These are phyloP conservation scores for Anisodus acutangulus DNA, from an alignment of 257 asterid species.

Conservation along the genomic window DNA sequence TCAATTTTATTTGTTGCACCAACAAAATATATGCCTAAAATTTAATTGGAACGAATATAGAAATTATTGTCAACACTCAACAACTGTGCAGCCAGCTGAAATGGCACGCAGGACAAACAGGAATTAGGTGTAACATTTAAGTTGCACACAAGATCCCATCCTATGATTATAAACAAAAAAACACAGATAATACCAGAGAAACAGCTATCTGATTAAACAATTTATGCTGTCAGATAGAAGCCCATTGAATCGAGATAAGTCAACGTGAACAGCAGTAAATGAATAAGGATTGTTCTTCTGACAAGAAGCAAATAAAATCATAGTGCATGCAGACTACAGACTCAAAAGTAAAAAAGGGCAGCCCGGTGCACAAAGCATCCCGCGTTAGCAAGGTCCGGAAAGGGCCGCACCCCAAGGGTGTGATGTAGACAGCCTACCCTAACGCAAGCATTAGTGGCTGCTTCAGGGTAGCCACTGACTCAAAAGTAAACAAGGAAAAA, in stretches of 20 bases:
- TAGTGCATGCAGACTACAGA: not conserved
- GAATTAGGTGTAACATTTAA: not conserved
- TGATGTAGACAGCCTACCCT: too few species aligned
- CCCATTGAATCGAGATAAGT: not conserved
- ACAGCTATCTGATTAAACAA: conserved; percentile 1
- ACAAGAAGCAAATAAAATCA: not conserved
- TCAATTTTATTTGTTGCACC: conserved; percentile 5
- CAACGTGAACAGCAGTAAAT: not conserved
- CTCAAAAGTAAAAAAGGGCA: not conserved
- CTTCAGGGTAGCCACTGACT: not conserved
- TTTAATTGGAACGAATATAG: not conserved
- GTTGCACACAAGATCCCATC: not conserved
- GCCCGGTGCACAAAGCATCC: too few species aligned
- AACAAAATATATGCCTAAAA: not conserved
- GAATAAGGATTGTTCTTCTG: not conserved
- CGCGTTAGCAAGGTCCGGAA: too few species aligned
- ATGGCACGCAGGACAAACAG: not conserved
- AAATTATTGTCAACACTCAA: not conserved
- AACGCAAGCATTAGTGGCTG: too few species aligned
- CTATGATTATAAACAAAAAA: not conserved
- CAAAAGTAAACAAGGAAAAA: not conserved
- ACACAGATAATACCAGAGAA: not conserved
- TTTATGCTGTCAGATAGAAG: not conserved
- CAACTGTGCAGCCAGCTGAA: not conserved
- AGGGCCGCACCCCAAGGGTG: too few species aligned